phyloP scores from a whole-genome alignment of 108 stramenopile species.

The Cyclotella atomus region DNA sequence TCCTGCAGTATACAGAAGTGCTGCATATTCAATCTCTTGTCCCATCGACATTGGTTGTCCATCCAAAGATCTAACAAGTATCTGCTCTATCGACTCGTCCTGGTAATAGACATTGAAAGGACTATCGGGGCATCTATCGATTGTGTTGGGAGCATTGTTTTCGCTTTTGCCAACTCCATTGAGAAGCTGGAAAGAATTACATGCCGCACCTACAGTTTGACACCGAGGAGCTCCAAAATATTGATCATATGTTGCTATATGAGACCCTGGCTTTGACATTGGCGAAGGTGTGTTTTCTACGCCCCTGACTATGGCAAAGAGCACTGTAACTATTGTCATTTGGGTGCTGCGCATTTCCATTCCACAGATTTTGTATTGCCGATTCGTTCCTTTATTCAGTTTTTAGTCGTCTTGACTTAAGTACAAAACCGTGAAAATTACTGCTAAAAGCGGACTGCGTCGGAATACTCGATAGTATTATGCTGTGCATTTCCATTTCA shows the following conservation, averaged over 20 bases:
- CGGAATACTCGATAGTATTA: too few species aligned
- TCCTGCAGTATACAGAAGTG: background rate
- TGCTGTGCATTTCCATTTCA: too few species aligned
- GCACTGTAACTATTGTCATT: too few species aligned
- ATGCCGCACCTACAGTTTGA: background rate
- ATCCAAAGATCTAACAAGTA: background rate
- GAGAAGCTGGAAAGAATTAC: background rate
- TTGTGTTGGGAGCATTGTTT: conserved; percentile 6
- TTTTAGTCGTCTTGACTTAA: too few species aligned
- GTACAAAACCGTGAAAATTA: too few species aligned
- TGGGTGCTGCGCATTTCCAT: too few species aligned
- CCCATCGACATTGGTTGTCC: conserved; percentile 2
- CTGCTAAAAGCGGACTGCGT: too few species aligned
- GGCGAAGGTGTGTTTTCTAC: background rate
- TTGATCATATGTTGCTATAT: conserved; percentile 4
- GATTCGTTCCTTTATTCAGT: too few species aligned
- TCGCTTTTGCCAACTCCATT: background rate
- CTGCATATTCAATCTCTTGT: background rate
- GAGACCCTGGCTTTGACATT: background rate
- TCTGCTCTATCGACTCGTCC: conserved; percentile 16
- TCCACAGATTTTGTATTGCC: too few species aligned
- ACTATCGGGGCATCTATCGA: background rate
- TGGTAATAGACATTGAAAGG: background rate
- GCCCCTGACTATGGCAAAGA: too few species aligned
- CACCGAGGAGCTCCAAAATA: conserved; percentile 4